Base-by-base conservation (phyloP, 805 yeast species). In the Wickerhamiella siamensis region DNA sequence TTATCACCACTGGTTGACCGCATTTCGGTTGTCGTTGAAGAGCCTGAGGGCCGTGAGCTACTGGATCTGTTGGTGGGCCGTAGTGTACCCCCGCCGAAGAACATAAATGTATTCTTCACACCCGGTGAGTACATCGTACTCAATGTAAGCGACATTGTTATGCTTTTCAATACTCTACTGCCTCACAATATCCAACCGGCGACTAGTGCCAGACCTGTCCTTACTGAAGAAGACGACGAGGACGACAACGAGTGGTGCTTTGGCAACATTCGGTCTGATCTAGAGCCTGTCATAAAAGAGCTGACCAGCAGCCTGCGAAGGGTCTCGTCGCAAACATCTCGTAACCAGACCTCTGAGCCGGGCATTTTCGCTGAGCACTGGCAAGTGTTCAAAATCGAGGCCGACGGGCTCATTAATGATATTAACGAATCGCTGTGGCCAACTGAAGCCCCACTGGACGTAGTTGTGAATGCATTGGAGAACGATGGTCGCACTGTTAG, bases 281-380 rank as follows among this genome's bases (percentile, higher is more conserved):
- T 59, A 15, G 59, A 56, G 33, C 62, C 63, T 1, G 62, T 57
- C 2, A 54, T 57, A 39, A 51, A 48, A 34, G 56, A 49, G n/a
- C 39, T 55, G 31, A 31, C 48, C 26, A 36, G 43, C 24, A 43
- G 43, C 31, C 50, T 53, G 38, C 56, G 55, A 1, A 48, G 49
- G 31, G 44, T 49, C 9, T 48, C 35, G 26, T 38, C 24, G 33
- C 46, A 34, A 27, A 44, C 37, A 33, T 49, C n/a, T 22, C 52
- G 44, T n/a, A 58, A 40, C 36, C 53, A 40, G 38, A 42, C 44
- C 36, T 45, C 42, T 17, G 38, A 46, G 3, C 46, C 45, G 1
- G 48, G 43, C 43, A 43, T 32, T 32, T 40, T 34, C 26, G 46
- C 41, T 26, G 56, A 48, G 41, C 56, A 52, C 15, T 59, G 64